These are phyloP conservation scores for Fistulifera solaris DNA, from an alignment of 108 stramenopile species.

Conservation along the genomic window DNA sequence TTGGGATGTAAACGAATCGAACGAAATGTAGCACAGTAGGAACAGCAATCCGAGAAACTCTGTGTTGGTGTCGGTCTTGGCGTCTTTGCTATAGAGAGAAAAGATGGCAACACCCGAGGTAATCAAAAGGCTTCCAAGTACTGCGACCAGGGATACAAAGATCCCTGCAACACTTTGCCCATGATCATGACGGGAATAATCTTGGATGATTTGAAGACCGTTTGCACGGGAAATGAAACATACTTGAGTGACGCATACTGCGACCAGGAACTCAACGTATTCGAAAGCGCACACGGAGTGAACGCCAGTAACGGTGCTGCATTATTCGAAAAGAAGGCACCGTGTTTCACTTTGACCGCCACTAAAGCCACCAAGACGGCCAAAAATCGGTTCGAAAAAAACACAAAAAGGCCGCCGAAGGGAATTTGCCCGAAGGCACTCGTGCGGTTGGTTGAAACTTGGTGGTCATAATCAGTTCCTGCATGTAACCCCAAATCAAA, in stretches of 20 bases:
- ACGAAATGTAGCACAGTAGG: constrained; percentile 86
- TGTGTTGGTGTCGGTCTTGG: constrained; percentile 30
- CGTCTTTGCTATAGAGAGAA: constrained; percentile 44
- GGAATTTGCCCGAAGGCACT: constrained; percentile 83
- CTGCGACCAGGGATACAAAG: constrained; percentile 77
- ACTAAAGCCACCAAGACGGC: constrained; percentile 90
- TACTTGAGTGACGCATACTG: constrained; percentile 96
- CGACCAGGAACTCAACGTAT: constrained; percentile 95
- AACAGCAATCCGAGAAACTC: constrained; percentile 86
- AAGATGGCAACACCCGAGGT: constrained; percentile 93
- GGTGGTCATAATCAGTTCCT: constrained; percentile 96
- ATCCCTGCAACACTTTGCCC: constrained; percentile 84
- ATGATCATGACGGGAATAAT: constrained; percentile 99
- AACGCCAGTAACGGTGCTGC: constrained; percentile 85
- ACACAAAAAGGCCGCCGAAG: constrained; percentile 93
- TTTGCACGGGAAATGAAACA: constrained; percentile 97
- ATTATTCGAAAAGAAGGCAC: constrained; percentile 41
- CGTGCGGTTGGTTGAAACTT: constrained; percentile 64
- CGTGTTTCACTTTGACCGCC: constrained; percentile 72
- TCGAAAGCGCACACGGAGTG: constrained; percentile 89
- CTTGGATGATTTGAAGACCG: constrained; percentile 95
- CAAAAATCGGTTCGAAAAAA: constrained; percentile 95
- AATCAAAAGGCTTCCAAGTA: constrained; percentile 90
- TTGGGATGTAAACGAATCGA: constrained; percentile 98
- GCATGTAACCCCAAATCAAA: constrained; percentile 95